These are phyloP conservation scores for Lasiodiplodia sp. DNA, from an alignment of 2,329 filamentous ascomycete genomes.

Conservation along the genomic window DNA sequence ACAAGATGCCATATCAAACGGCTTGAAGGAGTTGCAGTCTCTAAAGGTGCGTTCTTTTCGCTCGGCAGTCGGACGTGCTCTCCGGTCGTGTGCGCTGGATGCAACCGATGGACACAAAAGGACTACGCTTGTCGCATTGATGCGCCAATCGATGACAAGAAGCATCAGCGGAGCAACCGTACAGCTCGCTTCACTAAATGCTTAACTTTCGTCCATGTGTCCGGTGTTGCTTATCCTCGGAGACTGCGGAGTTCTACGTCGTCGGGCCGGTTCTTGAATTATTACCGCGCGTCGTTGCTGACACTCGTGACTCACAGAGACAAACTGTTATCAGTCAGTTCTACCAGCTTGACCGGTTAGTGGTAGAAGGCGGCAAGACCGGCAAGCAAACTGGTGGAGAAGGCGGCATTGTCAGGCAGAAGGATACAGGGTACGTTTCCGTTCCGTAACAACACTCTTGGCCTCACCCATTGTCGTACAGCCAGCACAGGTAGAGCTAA, in stretches of 20 bases:
- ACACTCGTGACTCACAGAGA: constrained; percentile 64
- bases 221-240: background rate
- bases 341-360: constrained; percentile 88
- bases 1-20: constrained; percentile 89
- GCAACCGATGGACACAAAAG: background rate
- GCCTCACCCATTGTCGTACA: background rate
- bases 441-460: background rate
- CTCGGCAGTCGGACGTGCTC: too few relatives aligned
- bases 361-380: constrained; percentile 86
- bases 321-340: constrained; percentile 96
- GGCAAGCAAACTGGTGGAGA: constrained; percentile 74
- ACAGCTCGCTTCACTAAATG: background rate
- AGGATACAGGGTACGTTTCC: constrained; percentile 75
- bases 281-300: background rate
- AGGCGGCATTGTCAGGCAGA: constrained; percentile 75
- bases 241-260: background rate
- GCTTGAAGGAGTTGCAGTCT: constrained; percentile 82
- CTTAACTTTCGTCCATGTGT: background rate
- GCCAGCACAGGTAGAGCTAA: background rate
- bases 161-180: background rate
- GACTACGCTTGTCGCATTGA: background rate
- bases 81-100: background rate
- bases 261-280: background rate
- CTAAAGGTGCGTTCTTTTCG: constrained; percentile 74
- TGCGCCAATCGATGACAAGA: background rate